phyloP scores from a whole-genome alignment of 495 filamentous ascomycete genomes.

The Thermothielavioides terrestris region DNA sequence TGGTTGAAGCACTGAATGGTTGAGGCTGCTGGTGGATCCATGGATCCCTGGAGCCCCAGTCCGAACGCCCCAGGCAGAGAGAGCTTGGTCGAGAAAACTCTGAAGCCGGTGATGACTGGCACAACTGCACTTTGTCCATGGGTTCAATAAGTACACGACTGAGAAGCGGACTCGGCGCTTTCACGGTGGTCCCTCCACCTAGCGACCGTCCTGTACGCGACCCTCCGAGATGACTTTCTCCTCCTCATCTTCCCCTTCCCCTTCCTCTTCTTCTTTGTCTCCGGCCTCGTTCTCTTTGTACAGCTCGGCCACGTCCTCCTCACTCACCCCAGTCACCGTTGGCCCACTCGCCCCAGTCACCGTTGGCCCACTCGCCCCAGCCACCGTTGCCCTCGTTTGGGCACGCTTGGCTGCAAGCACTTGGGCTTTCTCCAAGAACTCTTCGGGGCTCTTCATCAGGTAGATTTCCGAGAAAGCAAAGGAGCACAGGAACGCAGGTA shows the following conservation, averaged over 20 bases:
- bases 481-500: constrained; percentile 1
- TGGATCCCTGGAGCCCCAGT: too few species aligned
- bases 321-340: neutral
- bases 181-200: neutral
- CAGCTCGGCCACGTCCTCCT: neutral
- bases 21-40: too few species aligned
- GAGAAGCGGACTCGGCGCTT: too few species aligned
- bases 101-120: too few species aligned
- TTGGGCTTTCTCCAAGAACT: constrained; percentile 5
- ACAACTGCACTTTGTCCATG: too few species aligned
- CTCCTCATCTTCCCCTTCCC: neutral
- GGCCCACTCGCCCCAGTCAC: too few species aligned
- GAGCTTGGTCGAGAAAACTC: too few species aligned
- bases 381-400: too few species aligned
- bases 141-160: too few species aligned
- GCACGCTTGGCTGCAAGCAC: neutral
- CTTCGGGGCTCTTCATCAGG: neutral
- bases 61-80: too few species aligned
- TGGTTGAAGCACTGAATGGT: too few species aligned
- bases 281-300: neutral
- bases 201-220: neutral
- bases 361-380: too few species aligned
- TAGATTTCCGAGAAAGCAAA: constrained; percentile 1
- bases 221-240: neutral
- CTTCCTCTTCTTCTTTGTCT: neutral